A percentile compares a stretch with the other conserved stretches of the same genome.
Conservation (phyloP, 2,329 filamentous ascomycete genomes). For the Hypoxylon sp. region DNA sequence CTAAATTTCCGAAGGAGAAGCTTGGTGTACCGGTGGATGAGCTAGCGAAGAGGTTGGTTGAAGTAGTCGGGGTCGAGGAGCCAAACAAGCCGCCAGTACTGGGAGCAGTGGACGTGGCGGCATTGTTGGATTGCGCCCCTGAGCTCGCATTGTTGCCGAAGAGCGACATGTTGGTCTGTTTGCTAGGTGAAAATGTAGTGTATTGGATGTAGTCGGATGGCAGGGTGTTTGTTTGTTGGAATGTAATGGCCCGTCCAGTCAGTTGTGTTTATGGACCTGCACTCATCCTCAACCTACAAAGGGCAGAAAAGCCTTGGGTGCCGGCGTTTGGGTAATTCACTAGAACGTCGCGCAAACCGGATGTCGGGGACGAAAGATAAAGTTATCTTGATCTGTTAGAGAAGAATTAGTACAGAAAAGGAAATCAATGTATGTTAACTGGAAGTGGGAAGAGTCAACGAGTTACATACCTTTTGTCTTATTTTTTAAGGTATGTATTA, state of each 20-base stretch:
- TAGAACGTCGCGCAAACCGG: conserved; percentile 17
- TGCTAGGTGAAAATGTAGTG: conserved; percentile 20
- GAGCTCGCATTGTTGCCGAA: conserved; percentile 54
- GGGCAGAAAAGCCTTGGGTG: conserved; percentile 33
- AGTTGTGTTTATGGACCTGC: conserved; percentile 31
- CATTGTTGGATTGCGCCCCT: conserved; percentile 53
- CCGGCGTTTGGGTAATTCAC: conserved; percentile 19
- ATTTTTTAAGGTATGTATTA: conserved; percentile 19
- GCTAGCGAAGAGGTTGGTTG: conserved; percentile 28
- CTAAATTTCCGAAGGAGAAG: conserved; percentile 61
- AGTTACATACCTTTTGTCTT: conserved; percentile 30
- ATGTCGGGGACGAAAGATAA: conserved; percentile 13
- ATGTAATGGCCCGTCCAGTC: conserved; percentile 44
- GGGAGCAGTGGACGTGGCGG: conserved; percentile 59
- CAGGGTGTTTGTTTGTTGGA: conserved; percentile 38
- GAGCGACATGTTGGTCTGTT: conserved; percentile 52
- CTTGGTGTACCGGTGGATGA: conserved; percentile 51
- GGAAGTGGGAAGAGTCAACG: not conserved
- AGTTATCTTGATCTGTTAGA: not conserved
- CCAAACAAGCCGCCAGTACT: conserved; percentile 55
- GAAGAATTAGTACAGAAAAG: conserved; percentile 2
- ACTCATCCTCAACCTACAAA: conserved; percentile 44
- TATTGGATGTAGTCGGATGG: not conserved
- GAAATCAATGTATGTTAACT: conserved; percentile 1
- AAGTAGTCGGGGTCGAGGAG: conserved; percentile 24